These are phyloP conservation scores for Ceratocystis harringtonii DNA, from an alignment of 2,329 filamentous ascomycete species.

Conservation along the genomic window DNA sequence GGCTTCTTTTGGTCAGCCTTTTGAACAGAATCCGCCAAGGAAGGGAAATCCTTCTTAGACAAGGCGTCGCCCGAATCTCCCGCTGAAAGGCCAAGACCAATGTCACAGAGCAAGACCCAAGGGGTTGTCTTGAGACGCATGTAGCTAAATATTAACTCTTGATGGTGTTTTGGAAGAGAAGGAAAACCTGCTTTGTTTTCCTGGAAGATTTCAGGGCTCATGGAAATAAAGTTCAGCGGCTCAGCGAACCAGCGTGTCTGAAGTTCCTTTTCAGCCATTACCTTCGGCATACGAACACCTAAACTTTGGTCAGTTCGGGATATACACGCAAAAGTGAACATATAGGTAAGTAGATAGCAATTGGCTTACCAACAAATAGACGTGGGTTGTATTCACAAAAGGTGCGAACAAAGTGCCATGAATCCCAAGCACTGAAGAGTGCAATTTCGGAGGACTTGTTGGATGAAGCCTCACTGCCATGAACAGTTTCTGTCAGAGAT, in stretches of 20 bases:
- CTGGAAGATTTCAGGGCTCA: constrained; percentile 40
- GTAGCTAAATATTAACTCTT: constrained; percentile 44
- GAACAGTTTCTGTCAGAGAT: constrained; percentile 32
- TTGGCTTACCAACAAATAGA: constrained; percentile 63
- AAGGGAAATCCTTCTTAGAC: constrained; percentile 47
- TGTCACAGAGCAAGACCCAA: constrained; percentile 48
- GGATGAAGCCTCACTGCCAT: constrained; percentile 21
- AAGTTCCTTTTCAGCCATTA: constrained; percentile 43
- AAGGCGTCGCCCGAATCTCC: constrained; percentile 18
- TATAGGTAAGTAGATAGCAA: neutral
- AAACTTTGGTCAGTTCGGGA: neutral
- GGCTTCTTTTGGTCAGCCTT: constrained; percentile 21
- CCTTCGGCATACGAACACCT: constrained; percentile 33
- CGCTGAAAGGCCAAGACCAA: constrained; percentile 33
- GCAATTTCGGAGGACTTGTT: constrained; percentile 42
- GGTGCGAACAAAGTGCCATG: constrained; percentile 77
- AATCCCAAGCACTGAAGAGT: constrained; percentile 74
- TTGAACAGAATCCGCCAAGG: constrained; percentile 49
- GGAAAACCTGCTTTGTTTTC: constrained; percentile 46
- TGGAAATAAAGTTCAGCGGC: constrained; percentile 46
- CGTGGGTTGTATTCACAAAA: constrained; percentile 72
- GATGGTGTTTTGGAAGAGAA: constrained; percentile 45
- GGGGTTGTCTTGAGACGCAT: constrained; percentile 50
- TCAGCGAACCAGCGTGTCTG: constrained; percentile 57
- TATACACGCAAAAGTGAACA: neutral